These are phyloP conservation scores for Steccherinum ochraceum DNA, from an alignment of 768 basidiomycete species.

Conservation along the genomic window DNA sequence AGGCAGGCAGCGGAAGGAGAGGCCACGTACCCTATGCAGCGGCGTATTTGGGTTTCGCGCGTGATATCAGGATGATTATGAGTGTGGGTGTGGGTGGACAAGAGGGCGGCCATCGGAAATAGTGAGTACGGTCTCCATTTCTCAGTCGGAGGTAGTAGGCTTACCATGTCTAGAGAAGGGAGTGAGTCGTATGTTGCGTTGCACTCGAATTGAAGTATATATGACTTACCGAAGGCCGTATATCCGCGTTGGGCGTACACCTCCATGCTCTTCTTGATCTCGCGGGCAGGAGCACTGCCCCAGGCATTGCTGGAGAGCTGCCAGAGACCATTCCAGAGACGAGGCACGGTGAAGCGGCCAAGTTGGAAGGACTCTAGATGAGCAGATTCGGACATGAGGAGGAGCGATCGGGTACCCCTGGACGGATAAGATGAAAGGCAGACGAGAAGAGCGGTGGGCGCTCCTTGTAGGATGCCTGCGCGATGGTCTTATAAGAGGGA, in stretches of 20 bases:
- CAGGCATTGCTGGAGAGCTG: slow-evolving; percentile 83
- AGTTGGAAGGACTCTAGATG: slow-evolving; percentile 17
- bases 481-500: background rate
- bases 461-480: background rate
- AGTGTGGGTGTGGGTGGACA: no score
- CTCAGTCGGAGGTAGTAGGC: no score
- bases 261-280: slow-evolving; percentile 63
- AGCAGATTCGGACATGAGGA: background rate
- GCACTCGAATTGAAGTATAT: background rate
- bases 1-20: background rate
- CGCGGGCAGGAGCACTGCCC: slow-evolving; percentile 65
- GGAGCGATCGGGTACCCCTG: background rate
- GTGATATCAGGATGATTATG: background rate
- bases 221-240: slow-evolving; percentile 50
- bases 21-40: slow-evolving; percentile 4
- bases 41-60: background rate
- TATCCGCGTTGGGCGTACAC: slow-evolving; percentile 57
- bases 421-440: background rate
- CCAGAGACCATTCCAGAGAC: slow-evolving; percentile 47
- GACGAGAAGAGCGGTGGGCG: background rate
- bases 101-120: no score
- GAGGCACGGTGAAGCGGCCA: slow-evolving; percentile 17
- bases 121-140: no score
- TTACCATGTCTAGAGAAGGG: slow-evolving; percentile 48
- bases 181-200: background rate